Base-by-base conservation (phyloP, 2,329 filamentous ascomycete genomes). In the Neofusicoccum parvum region DNA sequence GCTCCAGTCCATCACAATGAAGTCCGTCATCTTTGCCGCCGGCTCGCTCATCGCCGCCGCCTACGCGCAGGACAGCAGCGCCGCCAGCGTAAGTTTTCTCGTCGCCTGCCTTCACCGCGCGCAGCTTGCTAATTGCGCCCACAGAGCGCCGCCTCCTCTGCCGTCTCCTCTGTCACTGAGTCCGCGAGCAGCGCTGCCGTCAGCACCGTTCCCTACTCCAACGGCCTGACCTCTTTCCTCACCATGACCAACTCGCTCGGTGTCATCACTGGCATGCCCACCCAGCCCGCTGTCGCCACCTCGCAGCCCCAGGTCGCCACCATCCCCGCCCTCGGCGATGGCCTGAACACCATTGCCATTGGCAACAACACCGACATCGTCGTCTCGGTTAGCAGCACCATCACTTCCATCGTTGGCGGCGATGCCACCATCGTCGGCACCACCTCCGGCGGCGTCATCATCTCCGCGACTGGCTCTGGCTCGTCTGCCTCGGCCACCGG, bases 251-350 rank as follows among this genome's bases (percentile, higher is more conserved):
- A 76, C 71, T 76, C 75, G 32, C 71, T 71, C 34, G 74, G 74
- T 58, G 74, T 77, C 12, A 69, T 76, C 4, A 77, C 75, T 34
- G 75, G 74, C 68, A 67, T 69, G 68, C 74, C 75, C n/a, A 37
- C 39, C 4, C 70, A 73, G 70, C 75, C 76, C 23, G 58, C 67
- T n/a, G 68, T 56, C n/a, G 60, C 56, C 43, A 68, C 67, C 43
- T 67, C 67, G 20, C 68, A 72, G 49, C 69, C 71, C 48, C n/a
- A 65, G 20, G 67, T 70, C 23, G 73, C 72, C 60, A 69, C 72
- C 69, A 76, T 79, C 63, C 76, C 76, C 2, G 76, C 75, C n/a
- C 72, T 75, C 9, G 71, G 70, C 68, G 59, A 73, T 14, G 76
- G 76, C 66, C 65, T 77, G 67, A 67, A 74, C 70, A 79, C 76